Evolutionary conservation across 2,329 filamentous ascomycete species (phyloP).

Genomic region (Fusarium sp.): DNA sequence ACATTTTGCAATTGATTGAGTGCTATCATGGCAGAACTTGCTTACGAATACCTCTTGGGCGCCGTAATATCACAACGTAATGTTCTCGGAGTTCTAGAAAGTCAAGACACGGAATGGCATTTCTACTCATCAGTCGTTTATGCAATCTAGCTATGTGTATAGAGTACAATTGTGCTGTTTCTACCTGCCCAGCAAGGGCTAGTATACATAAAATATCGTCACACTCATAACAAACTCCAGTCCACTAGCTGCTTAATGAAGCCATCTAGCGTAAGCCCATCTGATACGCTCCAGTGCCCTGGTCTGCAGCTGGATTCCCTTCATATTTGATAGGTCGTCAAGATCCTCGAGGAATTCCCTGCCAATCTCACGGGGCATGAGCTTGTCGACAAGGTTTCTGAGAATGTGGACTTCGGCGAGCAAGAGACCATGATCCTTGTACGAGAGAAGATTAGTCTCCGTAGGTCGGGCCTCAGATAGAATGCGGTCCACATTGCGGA

Average conservation of each 20-base stretch:
- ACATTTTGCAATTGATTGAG: not conserved
- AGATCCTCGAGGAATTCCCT: constrained; percentile 91
- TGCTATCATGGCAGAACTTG: not conserved
- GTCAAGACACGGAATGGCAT: not conserved
- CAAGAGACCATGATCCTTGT: constrained; percentile 91
- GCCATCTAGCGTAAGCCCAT: constrained; percentile 89
- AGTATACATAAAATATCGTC: constrained; percentile 29
- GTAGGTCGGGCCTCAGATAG: constrained; percentile 75
- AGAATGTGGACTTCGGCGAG: constrained; percentile 91
- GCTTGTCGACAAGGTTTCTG: constrained; percentile 66
- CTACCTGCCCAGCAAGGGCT: constrained; percentile 18
- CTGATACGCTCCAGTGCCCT: constrained; percentile 84
- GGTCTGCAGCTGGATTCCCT: constrained; percentile 80
- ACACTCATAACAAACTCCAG: not conserved
- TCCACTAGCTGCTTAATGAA: constrained; percentile 40
- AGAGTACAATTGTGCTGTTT: constrained; percentile 20
- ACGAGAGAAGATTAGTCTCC: constrained; percentile 80
- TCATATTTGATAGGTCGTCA: constrained; percentile 85
- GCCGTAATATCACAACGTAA: not conserved
- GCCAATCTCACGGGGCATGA: constrained; percentile 80
- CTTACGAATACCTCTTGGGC: not conserved
- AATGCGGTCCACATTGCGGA: constrained; percentile 90
- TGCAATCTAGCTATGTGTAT: constrained; percentile 36
- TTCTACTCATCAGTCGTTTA: constrained; percentile 25
- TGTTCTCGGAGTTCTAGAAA: not conserved